Base-by-base conservation (phyloP, 1,284 basidiomycete species). In the Sporisorium exsertum region DNA sequence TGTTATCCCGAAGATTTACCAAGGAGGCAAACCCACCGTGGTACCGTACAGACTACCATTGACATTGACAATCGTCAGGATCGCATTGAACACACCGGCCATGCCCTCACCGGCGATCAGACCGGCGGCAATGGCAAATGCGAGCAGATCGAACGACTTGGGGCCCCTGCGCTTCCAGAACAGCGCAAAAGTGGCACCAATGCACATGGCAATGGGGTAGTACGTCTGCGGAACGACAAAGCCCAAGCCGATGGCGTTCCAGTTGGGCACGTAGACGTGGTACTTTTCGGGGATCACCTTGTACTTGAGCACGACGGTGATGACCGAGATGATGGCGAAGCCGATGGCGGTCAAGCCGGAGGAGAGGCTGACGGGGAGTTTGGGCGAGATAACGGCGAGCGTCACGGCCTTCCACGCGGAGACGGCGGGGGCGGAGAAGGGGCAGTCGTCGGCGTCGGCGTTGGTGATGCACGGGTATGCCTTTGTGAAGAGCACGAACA, bases 31-130 rank as follows among this genome's bases (percentile, higher is more conserved):
- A 55, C 69, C 80, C 18, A 80, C 79, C 8, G 33, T 49, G 32
- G 64, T 65, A 24, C 79, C 80, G 43, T 71, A 64, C 20, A 35
- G 26, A 6, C 56, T 49, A 29, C 79, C 79, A 24, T 56, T 55
- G 20, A 83, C 80, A 15, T 60, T 57, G 24, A 70, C 65, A 45
- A 85, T 83, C 27, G 80, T 73, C 10, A 85, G 69, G 60, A 83
- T 84, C 26, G 91, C 91, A 76, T 89, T 89, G 81, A 91, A 88
- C 43, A 91, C 90, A 81, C 91, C 91, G 22, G 90, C 91, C 43
- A 91, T 87, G 83, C 91, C 91, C 81, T 91, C 91, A 45, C 91
- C 91, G 22, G 91, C 90, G 53, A 91, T 87, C 73, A 91, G 84
- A 75, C 91, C 91, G 86, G 83, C 89, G 37, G 90, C 87, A 67